These are phyloP conservation scores for Blastomyces parvus DNA, from an alignment of 2,329 filamentous ascomycete species.

Conservation along the genomic window DNA sequence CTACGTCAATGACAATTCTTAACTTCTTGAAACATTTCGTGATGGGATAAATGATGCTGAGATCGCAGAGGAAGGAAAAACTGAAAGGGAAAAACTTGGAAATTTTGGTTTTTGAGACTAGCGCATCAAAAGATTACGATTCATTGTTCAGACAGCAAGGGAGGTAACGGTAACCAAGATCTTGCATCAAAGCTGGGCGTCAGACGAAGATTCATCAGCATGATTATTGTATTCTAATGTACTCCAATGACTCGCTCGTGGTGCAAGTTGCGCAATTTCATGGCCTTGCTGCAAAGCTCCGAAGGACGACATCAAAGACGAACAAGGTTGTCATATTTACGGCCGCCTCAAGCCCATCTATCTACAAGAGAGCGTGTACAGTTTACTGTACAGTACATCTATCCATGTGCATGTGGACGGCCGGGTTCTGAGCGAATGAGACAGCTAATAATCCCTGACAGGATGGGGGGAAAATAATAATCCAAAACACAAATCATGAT, in stretches of 20 bases:
- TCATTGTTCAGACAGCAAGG: not conserved
- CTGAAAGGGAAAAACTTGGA: constrained; percentile 2
- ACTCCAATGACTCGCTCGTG: not conserved
- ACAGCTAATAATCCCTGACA: not conserved
- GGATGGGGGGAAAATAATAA: not conserved
- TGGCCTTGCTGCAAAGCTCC: not conserved
- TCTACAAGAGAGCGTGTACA: no score
- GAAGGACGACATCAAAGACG: not conserved
- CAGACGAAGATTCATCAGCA: not conserved
- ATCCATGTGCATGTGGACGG: no score
- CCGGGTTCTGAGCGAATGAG: no score
- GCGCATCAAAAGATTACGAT: not conserved
- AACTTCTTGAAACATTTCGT: not conserved
- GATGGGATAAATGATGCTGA: constrained; percentile 1
- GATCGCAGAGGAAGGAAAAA: not conserved
- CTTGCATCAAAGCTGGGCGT: not conserved
- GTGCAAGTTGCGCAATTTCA: not conserved
- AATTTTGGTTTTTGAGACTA: not conserved
- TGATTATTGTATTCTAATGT: no score
- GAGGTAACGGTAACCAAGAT: no score
- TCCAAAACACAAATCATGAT: not conserved
- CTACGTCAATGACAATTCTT: not conserved
- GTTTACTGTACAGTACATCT: no score
- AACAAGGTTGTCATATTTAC: not conserved
- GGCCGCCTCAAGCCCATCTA: not conserved